Conservation (phyloP, 169 alveolate genomes). For the Plasmodium gonderi region DNA sequence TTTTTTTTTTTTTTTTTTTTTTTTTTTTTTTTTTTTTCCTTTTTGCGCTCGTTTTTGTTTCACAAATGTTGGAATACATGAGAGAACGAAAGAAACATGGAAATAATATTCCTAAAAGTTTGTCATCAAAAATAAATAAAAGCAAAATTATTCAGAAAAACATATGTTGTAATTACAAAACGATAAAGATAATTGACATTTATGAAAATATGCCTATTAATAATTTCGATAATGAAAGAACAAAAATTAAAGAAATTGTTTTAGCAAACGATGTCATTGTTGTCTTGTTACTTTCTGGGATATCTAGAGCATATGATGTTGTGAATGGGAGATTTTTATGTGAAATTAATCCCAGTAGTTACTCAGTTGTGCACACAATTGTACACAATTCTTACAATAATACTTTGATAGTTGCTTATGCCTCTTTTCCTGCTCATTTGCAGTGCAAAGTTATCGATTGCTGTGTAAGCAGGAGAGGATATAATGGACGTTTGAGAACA, state of each 20-base stretch:
- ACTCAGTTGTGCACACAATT: constrained; percentile 82
- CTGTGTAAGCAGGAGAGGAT: constrained; percentile 50
- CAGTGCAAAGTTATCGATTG: constrained; percentile 82
- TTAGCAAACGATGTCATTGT: constrained; percentile 80
- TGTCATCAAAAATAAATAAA: constrained; percentile 67
- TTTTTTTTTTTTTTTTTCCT: background rate
- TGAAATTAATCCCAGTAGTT: constrained; percentile 22
- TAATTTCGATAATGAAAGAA: constrained; percentile 72
- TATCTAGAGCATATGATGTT: constrained; percentile 81
- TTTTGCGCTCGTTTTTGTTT: background rate
- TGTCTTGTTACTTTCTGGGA: constrained; percentile 79
- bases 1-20: background rate
- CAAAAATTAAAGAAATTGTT: constrained; percentile 81
- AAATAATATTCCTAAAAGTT: constrained; percentile 43
- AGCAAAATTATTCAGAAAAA: constrained; percentile 48
- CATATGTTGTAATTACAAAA: constrained; percentile 14
- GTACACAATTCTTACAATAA: constrained; percentile 80
- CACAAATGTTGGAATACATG: constrained; percentile 67
- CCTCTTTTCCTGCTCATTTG: constrained; percentile 83
- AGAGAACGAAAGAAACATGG: constrained; percentile 68
- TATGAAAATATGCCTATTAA: constrained; percentile 77
- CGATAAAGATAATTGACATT: constrained; percentile 76
- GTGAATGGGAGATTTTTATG: constrained; percentile 28
- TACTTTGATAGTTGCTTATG: constrained; percentile 84
- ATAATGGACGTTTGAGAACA: background rate